Conservation (phyloP, 2,329 filamentous ascomycete genomes). For the Arthrocladium fulminans region DNA sequence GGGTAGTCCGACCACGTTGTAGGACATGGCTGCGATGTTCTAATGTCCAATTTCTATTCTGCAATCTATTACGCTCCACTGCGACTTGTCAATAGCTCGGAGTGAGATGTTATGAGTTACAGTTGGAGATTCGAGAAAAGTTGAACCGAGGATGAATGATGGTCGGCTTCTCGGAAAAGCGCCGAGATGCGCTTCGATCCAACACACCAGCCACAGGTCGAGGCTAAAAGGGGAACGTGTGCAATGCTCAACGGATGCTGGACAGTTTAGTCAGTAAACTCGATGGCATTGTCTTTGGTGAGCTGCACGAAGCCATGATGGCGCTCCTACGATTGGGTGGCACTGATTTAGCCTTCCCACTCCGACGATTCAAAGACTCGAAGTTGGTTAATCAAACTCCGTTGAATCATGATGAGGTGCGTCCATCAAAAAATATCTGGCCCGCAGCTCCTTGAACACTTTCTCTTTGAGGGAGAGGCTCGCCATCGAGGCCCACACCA, state of each 20-base stretch:
- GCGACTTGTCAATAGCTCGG: not conserved
- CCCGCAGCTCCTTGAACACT: not conserved
- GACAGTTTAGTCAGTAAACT: too few species aligned
- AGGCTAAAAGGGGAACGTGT: not conserved
- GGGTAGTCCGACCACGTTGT: not conserved
- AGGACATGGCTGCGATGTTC: not conserved
- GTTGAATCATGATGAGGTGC: too few species aligned
- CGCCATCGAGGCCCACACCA: not conserved
- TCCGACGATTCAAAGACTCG: too few species aligned
- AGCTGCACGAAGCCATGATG: too few species aligned
- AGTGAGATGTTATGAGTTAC: not conserved
- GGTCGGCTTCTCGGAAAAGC: not conserved
- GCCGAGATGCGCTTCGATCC: not conserved
- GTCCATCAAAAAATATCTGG: too few species aligned
- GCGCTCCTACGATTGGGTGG: too few species aligned
- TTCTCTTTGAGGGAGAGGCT: not conserved
- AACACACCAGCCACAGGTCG: not conserved
- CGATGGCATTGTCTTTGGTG: too few species aligned
- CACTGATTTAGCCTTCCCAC: too few species aligned
- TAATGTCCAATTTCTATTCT: not conserved
- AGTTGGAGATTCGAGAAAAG: not conserved
- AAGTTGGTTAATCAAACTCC: too few species aligned
- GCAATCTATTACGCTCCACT: not conserved
- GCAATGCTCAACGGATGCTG: too few species aligned
- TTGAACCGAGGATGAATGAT: not conserved